phyloP scores from a whole-genome alignment of 345 rosid genomes.

The Eucalyptus polyanthemos region DNA sequence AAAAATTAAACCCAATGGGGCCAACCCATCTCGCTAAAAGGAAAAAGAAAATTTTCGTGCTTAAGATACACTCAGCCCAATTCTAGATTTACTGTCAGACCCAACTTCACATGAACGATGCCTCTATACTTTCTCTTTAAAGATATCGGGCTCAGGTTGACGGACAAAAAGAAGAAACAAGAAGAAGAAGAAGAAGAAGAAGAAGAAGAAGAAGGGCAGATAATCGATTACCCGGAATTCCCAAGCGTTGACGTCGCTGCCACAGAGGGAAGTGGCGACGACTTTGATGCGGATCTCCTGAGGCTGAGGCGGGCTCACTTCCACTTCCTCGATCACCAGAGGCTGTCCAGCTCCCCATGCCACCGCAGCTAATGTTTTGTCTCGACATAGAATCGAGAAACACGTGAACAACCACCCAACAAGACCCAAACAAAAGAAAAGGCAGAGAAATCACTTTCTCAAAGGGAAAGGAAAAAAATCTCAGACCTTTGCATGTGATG shows the following conservation, averaged over 20 bases:
- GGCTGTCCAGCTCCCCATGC: slow-evolving; percentile 81
- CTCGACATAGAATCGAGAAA: background rate
- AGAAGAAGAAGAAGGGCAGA: background rate
- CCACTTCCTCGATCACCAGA: slow-evolving; percentile 74
- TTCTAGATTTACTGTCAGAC: background rate
- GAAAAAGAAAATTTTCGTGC: background rate
- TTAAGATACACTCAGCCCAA: background rate
- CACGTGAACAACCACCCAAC: background rate
- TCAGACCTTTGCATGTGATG: slow-evolving; percentile 26
- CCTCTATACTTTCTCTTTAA: background rate
- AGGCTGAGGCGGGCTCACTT: slow-evolving; percentile 70
- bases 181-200: background rate
- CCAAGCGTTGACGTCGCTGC: slow-evolving; percentile 82
- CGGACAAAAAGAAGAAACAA: background rate
- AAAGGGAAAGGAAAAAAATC: background rate
- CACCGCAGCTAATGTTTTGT: slow-evolving; percentile 56
- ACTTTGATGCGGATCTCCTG: slow-evolving; percentile 83
- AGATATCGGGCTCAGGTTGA: background rate
- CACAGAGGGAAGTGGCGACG: slow-evolving; percentile 80
- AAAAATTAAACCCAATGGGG: background rate
- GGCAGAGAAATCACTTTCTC: background rate
- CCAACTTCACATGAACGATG: background rate
- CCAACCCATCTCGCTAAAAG: background rate
- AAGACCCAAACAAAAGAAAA: background rate
- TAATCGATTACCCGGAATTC: slow-evolving; percentile 39